Percentiles rank a stretch among this genome's conserved stretches.
phyloP scores from a whole-genome alignment of 331 rosid genomes.

The Dryas integrifolia region DNA sequence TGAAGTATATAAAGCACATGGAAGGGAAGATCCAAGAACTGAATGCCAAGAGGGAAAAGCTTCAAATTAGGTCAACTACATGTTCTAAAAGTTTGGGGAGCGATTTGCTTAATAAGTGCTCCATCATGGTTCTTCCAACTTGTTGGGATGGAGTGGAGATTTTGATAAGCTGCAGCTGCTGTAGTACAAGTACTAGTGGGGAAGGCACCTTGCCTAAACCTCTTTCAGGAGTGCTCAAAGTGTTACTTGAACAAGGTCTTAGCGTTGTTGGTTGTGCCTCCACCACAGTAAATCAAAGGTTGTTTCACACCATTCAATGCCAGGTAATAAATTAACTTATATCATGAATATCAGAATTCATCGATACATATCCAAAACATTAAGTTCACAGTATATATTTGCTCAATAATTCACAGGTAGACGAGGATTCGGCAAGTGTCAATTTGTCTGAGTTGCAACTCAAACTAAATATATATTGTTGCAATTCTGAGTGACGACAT shows the following conservation, averaged over 20 bases:
- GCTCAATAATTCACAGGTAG: slow-evolving; percentile 28
- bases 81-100: neutral
- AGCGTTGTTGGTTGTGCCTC: slow-evolving; percentile 25
- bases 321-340: slow-evolving; percentile 18
- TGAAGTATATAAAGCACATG: slow-evolving; percentile 49
- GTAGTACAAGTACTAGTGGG: slow-evolving; percentile 1
- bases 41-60: slow-evolving; percentile 38
- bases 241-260: slow-evolving; percentile 31
- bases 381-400: neutral
- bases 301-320: slow-evolving; percentile 32
- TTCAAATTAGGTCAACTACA: no score
- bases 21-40: slow-evolving; percentile 43
- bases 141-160: slow-evolving; percentile 30
- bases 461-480: slow-evolving; percentile 18
- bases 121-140: slow-evolving; percentile 21
- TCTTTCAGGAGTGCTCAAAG: slow-evolving; percentile 33
- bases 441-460: slow-evolving; percentile 30
- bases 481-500: slow-evolving; percentile 21
- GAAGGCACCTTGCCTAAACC: neutral
- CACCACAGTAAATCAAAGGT: slow-evolving; percentile 30
- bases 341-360: no score
- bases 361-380: neutral
- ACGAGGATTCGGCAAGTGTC: slow-evolving; percentile 15
- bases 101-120: neutral
- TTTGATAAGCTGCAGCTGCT: slow-evolving; percentile 13